Evolutionary conservation across 345 rosid genomes (phyloP), one percentile per base, ranked within the genome.

Genomic region (Clarkia xantiana): DNA sequence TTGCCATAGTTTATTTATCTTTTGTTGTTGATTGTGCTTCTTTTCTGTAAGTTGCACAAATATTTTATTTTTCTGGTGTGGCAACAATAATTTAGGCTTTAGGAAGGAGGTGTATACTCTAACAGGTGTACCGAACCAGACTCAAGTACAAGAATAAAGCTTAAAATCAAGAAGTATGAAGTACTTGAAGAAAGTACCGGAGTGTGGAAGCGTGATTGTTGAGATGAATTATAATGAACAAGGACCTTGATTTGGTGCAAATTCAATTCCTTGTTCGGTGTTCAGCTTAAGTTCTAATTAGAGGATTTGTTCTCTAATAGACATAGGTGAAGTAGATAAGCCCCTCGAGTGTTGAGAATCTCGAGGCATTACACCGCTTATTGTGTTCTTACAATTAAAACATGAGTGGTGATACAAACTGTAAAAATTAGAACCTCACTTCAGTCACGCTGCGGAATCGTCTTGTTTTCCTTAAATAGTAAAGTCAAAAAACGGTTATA

Each of bases 41-140:
- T n/a, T n/a, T n/a, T n/a, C n/a, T n/a, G n/a, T n/a, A n/a, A n/a
- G n/a, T n/a, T n/a, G n/a, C n/a, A n/a, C n/a, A n/a, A n/a, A n/a
- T n/a, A n/a, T n/a, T n/a, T n/a, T n/a, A n/a, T n/a, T n/a, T 74
- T 64, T 65, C 80, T 16, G 78, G 52, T 45, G 56, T 29, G 62
- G 74, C 53, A 67, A 54, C 54, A 72, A 69, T 45, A 77, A 72
- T 63, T 65, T 59, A 44, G 69, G 66, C 40, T 58, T 71, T 11
- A 63, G 67, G 59, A 61, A 58, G 52, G 76, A 67, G 16, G 65
- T 50, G 56, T 67, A 63, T 53, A 55, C 71, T 70, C 67, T 14
- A 3, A 19, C 40, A 10, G 38, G 44, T 43, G 60, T 55, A 16
- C 48, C 34, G 11, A 39, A 0, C 34, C 25, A 34, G 66, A 53